Conservation (phyloP, 495 filamentous ascomycete species). For the Hypoxylon fuscum region DNA sequence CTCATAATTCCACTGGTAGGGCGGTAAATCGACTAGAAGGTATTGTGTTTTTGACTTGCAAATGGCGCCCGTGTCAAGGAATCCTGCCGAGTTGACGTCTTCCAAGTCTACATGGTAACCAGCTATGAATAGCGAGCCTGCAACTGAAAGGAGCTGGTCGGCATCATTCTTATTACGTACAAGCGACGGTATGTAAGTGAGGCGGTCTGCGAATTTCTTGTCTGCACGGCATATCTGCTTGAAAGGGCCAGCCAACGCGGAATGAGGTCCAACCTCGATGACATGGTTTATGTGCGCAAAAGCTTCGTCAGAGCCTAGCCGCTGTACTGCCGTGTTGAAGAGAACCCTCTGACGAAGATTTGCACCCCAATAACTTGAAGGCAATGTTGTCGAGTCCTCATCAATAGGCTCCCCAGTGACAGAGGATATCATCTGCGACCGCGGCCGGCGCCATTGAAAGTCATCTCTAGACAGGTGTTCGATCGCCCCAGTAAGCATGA, state of each 20-base stretch:
- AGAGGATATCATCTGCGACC: constrained; percentile 46
- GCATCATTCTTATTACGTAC: constrained; percentile 47
- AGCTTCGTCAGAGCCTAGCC: constrained; percentile 13
- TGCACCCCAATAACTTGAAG: constrained; percentile 52
- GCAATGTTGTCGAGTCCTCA: neutral
- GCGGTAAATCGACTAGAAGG: constrained; percentile 30
- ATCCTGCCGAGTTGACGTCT: constrained; percentile 10
- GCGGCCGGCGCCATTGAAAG: constrained; percentile 27
- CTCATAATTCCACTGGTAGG: constrained; percentile 58
- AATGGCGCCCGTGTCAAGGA: constrained; percentile 20
- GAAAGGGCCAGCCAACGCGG: constrained; percentile 59
- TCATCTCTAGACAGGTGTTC: constrained; percentile 25
- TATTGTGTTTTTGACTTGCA: constrained; percentile 19
- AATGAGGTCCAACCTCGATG: constrained; percentile 66
- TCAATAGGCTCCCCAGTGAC: constrained; percentile 41
- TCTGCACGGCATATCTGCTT: constrained; percentile 47
- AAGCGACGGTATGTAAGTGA: constrained; percentile 50
- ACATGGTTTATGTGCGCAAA: constrained; percentile 17
- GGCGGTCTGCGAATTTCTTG: constrained; percentile 19
- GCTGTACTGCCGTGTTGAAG: constrained; percentile 51
- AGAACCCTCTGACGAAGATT: constrained; percentile 59
- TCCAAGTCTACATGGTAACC: constrained; percentile 22
- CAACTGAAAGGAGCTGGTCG: constrained; percentile 45
- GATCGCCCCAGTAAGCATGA: constrained; percentile 34
- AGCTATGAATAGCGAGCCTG: constrained; percentile 50